Percentiles rank a stretch among this genome's conserved stretches.
These are phyloP conservation scores for Penicillium diatomitis DNA, from an alignment of 495 filamentous ascomycete species.

Conservation along the genomic window DNA sequence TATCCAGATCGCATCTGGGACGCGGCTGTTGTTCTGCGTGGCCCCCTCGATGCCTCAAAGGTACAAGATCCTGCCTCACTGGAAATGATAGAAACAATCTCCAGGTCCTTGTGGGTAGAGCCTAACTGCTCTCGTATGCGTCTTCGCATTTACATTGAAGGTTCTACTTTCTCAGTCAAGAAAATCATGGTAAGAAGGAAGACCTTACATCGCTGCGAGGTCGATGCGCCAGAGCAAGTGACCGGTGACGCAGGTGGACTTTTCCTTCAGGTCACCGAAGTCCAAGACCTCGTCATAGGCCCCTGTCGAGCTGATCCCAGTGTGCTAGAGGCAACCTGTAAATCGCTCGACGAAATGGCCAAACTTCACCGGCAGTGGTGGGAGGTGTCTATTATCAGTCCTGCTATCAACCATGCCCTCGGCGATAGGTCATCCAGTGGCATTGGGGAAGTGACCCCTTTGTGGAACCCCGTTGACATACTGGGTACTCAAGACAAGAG, in stretches of 20 bases:
- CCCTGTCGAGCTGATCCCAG: neutral
- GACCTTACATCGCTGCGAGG: constrained; percentile 15
- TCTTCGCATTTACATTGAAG: constrained; percentile 8
- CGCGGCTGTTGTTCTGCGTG: constrained; percentile 23
- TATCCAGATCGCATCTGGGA: constrained; percentile 41
- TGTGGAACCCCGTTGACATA: neutral
- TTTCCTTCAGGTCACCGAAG: constrained; percentile 30
- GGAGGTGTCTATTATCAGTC: constrained; percentile 29
- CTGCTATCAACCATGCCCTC: neutral
- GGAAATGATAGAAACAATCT: constrained; percentile 17
- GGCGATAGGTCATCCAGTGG: neutral
- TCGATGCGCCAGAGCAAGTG: constrained; percentile 5
- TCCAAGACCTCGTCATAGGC: constrained; percentile 23
- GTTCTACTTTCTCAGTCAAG: constrained; percentile 12
- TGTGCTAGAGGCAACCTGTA: constrained; percentile 17
- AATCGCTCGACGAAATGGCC: constrained; percentile 18
- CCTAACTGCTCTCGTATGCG: constrained; percentile 11
- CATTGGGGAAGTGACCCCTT: neutral
- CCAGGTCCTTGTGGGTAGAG: constrained; percentile 21
- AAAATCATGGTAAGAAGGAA: constrained; percentile 26
- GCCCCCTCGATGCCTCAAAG: constrained; percentile 4
- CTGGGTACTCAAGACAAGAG: neutral
- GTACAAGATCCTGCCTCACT: constrained; percentile 1
- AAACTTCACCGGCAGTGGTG: constrained; percentile 34
- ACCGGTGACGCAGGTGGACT: neutral